Conservation (phyloP, 331 rosid species). For the Malus hybrid region DNA sequence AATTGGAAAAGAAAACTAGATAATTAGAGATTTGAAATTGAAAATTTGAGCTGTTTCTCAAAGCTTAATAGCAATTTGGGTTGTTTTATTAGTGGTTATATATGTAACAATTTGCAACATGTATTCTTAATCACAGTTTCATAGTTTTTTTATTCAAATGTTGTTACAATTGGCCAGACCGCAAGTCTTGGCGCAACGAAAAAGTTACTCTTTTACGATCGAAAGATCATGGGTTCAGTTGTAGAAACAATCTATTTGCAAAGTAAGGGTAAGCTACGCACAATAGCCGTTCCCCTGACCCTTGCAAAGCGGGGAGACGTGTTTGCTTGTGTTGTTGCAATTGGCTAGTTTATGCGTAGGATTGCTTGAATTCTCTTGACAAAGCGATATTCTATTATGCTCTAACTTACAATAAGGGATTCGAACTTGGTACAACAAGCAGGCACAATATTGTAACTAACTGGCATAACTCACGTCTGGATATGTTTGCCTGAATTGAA, state of each 20-base stretch:
- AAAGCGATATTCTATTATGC: no score
- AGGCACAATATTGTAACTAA: not conserved
- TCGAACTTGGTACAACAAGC: not conserved
- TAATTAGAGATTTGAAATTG: slow-evolving; percentile 2
- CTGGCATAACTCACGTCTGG: not conserved
- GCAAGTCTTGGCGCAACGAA: no score
- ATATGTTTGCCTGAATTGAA: not conserved
- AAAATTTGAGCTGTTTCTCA: not conserved
- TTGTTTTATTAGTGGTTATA: not conserved
- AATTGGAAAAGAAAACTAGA: slow-evolving; percentile 43
- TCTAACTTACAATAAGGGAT: not conserved
- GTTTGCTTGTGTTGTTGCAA: no score
- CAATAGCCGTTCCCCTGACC: rapidly evolving
- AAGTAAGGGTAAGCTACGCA: no score
- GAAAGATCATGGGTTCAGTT: no score
- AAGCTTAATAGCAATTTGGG: not conserved
- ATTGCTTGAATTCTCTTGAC: not conserved
- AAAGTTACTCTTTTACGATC: no score
- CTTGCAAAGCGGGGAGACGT: no score
- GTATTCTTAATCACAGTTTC: not conserved
- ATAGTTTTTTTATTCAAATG: no score
- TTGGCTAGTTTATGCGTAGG: not conserved
- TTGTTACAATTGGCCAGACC: not conserved
- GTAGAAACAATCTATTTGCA: no score
- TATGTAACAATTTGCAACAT: slow-evolving; percentile 1